phyloP scores from a whole-genome alignment of 306 rosid species.

The Carpinus fangiana region DNA sequence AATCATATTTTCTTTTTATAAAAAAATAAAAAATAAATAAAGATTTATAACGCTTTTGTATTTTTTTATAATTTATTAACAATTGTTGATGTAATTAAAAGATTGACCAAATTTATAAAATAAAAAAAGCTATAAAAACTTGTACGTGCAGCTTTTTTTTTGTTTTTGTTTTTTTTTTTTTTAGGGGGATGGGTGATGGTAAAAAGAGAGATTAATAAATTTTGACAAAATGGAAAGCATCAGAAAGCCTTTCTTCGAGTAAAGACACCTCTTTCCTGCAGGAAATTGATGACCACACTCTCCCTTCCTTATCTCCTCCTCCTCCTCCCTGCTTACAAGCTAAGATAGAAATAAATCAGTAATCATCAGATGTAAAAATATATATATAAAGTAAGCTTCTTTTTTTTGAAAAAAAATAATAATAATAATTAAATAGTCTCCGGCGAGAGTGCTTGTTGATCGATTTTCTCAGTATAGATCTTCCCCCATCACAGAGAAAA shows the following conservation, averaged over 20 bases:
- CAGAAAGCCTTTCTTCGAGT: constrained; percentile 39
- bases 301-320: constrained; percentile 49
- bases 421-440: not conserved
- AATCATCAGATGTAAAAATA: too few species aligned
- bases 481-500: constrained; percentile 28
- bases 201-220: not conserved
- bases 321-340: constrained; percentile 1
- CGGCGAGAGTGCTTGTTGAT: constrained; percentile 28
- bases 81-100: too few species aligned
- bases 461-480: constrained; percentile 38
- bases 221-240: constrained; percentile 18
- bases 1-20: too few species aligned
- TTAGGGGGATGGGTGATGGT: not conserved
- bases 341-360: not conserved
- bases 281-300: constrained; percentile 75
- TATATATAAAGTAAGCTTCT: not conserved
- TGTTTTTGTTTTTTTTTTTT: too few species aligned
- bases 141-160: too few species aligned
- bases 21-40: too few species aligned
- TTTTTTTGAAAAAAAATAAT: not conserved
- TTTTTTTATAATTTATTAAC: too few species aligned
- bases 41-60: too few species aligned
- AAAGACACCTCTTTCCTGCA: constrained; percentile 53
- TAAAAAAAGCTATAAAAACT: too few species aligned
- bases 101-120: too few species aligned